These are phyloP conservation scores for Trichoderma breve DNA, from an alignment of 2,329 filamentous ascomycete genomes.

Conservation along the genomic window DNA sequence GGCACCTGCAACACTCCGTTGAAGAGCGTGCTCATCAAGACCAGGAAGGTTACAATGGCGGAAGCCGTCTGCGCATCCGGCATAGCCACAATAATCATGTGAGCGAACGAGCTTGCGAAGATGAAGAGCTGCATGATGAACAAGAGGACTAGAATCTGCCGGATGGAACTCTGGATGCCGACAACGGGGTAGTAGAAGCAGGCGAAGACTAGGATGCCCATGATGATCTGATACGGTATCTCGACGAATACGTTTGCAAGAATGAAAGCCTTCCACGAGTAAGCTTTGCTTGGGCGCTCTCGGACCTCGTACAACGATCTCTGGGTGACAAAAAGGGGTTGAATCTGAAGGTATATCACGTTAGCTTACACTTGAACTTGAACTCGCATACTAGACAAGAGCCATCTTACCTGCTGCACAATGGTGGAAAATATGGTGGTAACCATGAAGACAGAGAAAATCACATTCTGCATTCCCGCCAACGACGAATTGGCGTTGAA, in stretches of 20 bases:
- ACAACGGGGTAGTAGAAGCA: conserved; percentile 67
- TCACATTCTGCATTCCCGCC: conserved; percentile 70
- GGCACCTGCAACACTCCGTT: conserved; percentile 63
- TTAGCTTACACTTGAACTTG: conserved; percentile 20
- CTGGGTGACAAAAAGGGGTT: conserved; percentile 74
- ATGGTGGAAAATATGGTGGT: conserved; percentile 71
- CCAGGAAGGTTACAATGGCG: conserved; percentile 59
- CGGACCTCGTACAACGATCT: conserved; percentile 74
- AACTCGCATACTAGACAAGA: conserved; percentile 34
- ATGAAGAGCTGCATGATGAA: conserved; percentile 66
- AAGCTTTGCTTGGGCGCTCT: conserved; percentile 70
- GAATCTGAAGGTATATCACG: conserved; percentile 47
- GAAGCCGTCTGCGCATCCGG: conserved; percentile 67
- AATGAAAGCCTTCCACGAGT: conserved; percentile 74
- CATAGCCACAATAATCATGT: conserved; percentile 70
- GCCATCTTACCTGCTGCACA: conserved; percentile 53
- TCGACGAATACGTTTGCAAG: conserved; percentile 70
- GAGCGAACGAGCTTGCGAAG: conserved; percentile 69
- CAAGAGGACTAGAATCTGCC: conserved; percentile 64
- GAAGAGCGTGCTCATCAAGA: conserved; percentile 60
- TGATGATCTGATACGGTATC: conserved; percentile 66
- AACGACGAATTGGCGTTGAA: conserved; percentile 53
- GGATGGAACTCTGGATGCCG: conserved; percentile 48
- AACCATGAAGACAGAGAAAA: conserved; percentile 75
- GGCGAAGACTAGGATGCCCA: conserved; percentile 61